Evolutionary conservation across 2,329 filamentous ascomycete genomes (phyloP).

Genomic region (Fusarium sp.): DNA sequence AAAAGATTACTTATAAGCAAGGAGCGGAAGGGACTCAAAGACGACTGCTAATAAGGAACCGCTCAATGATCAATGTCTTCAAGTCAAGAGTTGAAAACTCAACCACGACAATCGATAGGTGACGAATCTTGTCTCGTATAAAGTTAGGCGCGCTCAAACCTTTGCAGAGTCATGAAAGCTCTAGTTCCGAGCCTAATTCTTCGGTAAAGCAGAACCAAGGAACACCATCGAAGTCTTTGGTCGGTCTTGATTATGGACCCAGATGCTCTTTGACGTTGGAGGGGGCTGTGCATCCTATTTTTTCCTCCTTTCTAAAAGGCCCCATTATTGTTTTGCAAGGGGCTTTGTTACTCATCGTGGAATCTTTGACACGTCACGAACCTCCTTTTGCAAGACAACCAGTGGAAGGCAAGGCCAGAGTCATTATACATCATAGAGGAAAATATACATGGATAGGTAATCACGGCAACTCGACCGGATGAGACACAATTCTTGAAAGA

Average conservation of each 20-base stretch:
- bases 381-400: slow-evolving; percentile 31
- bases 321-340: slow-evolving; percentile 33
- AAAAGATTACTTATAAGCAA: slow-evolving; percentile 20
- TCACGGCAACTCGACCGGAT: neutral
- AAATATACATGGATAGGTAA: neutral
- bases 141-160: slow-evolving; percentile 18
- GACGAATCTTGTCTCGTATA: slow-evolving; percentile 10
- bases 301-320: slow-evolving; percentile 1
- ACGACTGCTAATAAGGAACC: too few relatives aligned
- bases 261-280: slow-evolving; percentile 11
- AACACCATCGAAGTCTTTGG: neutral
- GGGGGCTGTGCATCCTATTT: slow-evolving; percentile 35
- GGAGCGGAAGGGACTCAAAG: neutral
- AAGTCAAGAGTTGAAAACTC: neutral
- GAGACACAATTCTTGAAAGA: slow-evolving; percentile 4
- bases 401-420: slow-evolving; percentile 33
- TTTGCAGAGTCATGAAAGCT: slow-evolving; percentile 21
- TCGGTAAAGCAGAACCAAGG: slow-evolving; percentile 6
- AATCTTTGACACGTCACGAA: slow-evolving; percentile 39
- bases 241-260: slow-evolving; percentile 5
- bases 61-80: too few relatives aligned
- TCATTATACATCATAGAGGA: slow-evolving; percentile 26
- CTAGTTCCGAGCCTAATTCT: slow-evolving; percentile 38
- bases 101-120: neutral
- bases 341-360: slow-evolving; percentile 24